These are phyloP conservation scores for Ophiostoma montium DNA, from an alignment of 2,329 filamentous ascomycete genomes.

Conservation along the genomic window DNA sequence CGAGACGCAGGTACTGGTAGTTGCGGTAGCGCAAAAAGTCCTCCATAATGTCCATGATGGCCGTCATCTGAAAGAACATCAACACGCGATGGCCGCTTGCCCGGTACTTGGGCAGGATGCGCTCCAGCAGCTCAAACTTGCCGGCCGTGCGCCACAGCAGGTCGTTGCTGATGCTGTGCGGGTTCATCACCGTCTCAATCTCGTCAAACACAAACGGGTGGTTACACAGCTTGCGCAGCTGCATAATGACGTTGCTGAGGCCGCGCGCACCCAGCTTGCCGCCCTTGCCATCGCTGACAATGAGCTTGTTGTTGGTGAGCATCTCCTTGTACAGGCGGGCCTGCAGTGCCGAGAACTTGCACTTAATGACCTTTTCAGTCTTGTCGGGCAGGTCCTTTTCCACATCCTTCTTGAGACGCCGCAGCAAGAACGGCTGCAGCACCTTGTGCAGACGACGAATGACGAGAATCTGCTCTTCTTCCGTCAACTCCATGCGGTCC, in stretches of 20 bases:
- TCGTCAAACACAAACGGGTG: constrained; percentile 98
- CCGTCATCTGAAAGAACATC: constrained; percentile 99
- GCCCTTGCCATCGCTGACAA: constrained; percentile 88
- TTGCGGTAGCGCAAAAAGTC: constrained; percentile 81
- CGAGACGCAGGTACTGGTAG: constrained; percentile 77
- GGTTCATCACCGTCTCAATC: constrained; percentile 97
- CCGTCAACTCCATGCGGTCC: constrained; percentile 96
- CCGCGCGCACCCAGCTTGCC: constrained; percentile 89
- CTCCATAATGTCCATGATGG: constrained; percentile 99
- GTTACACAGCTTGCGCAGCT: constrained; percentile 95
- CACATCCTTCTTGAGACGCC: constrained; percentile 98
- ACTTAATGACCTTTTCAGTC: constrained; percentile 98
- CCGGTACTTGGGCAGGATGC: constrained; percentile 85
- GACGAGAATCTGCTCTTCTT: constrained; percentile 98
- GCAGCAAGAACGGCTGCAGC: constrained; percentile 86
- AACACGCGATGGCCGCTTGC: constrained; percentile 84
- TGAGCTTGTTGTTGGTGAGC: constrained; percentile 86
- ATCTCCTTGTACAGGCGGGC: constrained; percentile 94
- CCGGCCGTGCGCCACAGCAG: constrained; percentile 88
- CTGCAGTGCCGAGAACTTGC: constrained; percentile 91
- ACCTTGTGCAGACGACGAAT: constrained; percentile 98
- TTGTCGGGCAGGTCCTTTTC: constrained; percentile 98
- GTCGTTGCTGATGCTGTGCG: constrained; percentile 75
- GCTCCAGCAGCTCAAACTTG: constrained; percentile 92
- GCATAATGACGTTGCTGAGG: constrained; percentile 99